Evolutionary conservation across 495 filamentous ascomycete genomes (phyloP).

Genomic region (Platismatia glauca): DNA sequence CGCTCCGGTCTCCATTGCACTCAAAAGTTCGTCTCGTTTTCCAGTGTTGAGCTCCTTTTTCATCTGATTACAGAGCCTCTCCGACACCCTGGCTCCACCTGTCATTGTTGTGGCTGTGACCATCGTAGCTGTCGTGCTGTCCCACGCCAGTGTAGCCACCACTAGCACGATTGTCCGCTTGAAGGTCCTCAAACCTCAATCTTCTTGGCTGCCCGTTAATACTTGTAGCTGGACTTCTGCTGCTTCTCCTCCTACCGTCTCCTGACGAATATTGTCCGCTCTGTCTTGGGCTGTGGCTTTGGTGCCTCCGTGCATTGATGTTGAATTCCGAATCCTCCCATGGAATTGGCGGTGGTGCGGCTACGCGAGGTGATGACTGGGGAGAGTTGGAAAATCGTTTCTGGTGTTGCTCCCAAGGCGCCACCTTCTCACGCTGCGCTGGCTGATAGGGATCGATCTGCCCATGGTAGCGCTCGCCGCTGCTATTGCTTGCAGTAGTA

Average conservation of each 20-base stretch:
- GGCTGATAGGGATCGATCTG: constrained; percentile 8
- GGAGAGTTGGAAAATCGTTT: constrained; percentile 17
- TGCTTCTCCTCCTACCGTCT: constrained; percentile 15
- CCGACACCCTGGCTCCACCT: constrained; percentile 20
- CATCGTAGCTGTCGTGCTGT: constrained; percentile 12
- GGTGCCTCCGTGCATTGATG: neutral
- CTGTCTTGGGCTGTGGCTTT: constrained; percentile 15
- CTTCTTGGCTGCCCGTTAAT: constrained; percentile 24
- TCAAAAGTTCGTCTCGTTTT: too few relatives aligned
- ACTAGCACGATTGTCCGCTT: constrained; percentile 7
- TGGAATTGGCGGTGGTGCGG: constrained; percentile 18
- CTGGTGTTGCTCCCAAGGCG: constrained; percentile 21
- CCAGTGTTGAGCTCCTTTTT: neutral
- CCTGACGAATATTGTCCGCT: constrained; percentile 6
- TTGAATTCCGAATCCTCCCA: constrained; percentile 14
- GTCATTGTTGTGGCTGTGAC: constrained; percentile 13
- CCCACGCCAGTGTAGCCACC: constrained; percentile 1
- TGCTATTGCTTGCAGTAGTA: constrained; percentile 16
- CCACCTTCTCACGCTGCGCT: neutral
- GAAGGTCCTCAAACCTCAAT: constrained; percentile 23
- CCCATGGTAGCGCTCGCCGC: constrained; percentile 11
- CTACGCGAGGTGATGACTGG: constrained; percentile 8
- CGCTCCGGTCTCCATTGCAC: neutral
- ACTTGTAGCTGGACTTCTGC: constrained; percentile 23
- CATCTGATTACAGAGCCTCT: constrained; percentile 16